Conservation (phyloP, 768 basidiomycete genomes). For the Sistotremastrum suecicum region DNA sequence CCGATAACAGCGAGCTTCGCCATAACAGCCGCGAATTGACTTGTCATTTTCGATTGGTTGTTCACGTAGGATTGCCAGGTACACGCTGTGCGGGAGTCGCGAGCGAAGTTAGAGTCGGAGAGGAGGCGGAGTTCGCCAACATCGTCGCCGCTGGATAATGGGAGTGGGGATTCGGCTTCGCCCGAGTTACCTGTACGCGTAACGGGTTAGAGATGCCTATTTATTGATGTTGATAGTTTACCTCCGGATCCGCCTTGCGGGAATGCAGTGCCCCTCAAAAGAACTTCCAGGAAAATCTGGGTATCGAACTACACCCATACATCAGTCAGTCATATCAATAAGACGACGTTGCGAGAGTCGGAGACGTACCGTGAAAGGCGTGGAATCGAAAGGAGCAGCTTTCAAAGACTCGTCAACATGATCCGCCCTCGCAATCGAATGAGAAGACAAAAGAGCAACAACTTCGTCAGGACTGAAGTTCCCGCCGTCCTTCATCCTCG, state of each 20-base stretch:
- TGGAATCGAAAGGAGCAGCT: conserved; percentile 6
- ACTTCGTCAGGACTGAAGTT: conserved; percentile 5
- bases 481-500: conserved; percentile 6
- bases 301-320: conserved; percentile 5
- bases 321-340: too few relatives aligned
- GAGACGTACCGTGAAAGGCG: conserved; percentile 3
- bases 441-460: conserved; percentile 6
- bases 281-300: conserved; percentile 8
- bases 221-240: conserved; percentile 1
- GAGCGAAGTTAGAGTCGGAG: conserved; percentile 18
- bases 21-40: conserved; percentile 16
- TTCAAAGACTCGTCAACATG: conserved; percentile 1
- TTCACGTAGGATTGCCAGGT: conserved; percentile 18
- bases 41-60: conserved; percentile 15
- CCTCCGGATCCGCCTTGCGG: conserved; percentile 9
- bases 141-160: too few relatives aligned
- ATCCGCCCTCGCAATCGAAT: conserved; percentile 8
- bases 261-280: conserved; percentile 7
- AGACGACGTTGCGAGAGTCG: too few relatives aligned
- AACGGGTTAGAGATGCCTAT: conserved; percentile 1
- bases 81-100: conserved; percentile 21
- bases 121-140: conserved; percentile 20
- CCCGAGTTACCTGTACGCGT: conserved; percentile 12
- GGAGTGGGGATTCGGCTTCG: conserved; percentile 17
- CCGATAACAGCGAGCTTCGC: conserved; percentile 17